Evolutionary conservation across 768 basidiomycete species (phyloP).

Genomic region (Podaxis sp.): DNA sequence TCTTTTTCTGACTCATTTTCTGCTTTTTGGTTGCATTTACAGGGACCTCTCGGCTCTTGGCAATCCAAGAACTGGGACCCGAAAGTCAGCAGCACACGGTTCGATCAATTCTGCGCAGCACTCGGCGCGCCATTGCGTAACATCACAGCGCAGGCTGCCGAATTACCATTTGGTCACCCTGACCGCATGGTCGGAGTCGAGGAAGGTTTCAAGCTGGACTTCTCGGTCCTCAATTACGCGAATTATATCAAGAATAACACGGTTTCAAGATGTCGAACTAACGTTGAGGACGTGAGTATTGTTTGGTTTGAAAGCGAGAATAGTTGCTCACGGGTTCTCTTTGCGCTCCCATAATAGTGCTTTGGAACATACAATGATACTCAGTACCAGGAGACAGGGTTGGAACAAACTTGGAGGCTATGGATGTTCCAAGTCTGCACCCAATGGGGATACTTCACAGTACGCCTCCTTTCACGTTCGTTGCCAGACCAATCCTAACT

Average conservation of each 20-base stretch:
- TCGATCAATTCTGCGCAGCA: conserved; percentile 67
- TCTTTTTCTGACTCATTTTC: not conserved
- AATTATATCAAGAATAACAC: conserved; percentile 61
- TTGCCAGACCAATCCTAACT: not conserved
- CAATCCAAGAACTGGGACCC: conserved; percentile 91
- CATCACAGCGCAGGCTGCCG: conserved; percentile 25
- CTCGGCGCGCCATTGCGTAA: conserved; percentile 46
- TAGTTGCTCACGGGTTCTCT: not conserved
- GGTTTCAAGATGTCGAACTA: conserved; percentile 11
- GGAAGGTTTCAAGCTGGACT: conserved; percentile 50
- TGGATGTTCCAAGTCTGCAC: conserved; percentile 95
- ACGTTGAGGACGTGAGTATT: conserved; percentile 33
- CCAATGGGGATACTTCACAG: conserved; percentile 94
- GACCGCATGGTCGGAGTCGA: conserved; percentile 47
- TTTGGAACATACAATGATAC: conserved; percentile 80
- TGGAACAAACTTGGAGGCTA: conserved; percentile 77
- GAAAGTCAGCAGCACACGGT: conserved; percentile 54
- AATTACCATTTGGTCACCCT: conserved; percentile 48
- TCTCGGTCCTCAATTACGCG: conserved; percentile 71
- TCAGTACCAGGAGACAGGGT: conserved; percentile 57
- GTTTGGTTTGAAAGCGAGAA: not conserved
- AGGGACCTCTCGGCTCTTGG: conserved; percentile 64
- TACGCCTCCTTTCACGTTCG: conserved; percentile 29
- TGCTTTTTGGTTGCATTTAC: not conserved
- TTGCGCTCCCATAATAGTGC: conserved; percentile 48